Percentiles rank a stretch among this genome's conserved stretches.
Evolutionary conservation across 2,329 filamentous ascomycete species (phyloP).

Genomic region (Neospermospora avenae): DNA sequence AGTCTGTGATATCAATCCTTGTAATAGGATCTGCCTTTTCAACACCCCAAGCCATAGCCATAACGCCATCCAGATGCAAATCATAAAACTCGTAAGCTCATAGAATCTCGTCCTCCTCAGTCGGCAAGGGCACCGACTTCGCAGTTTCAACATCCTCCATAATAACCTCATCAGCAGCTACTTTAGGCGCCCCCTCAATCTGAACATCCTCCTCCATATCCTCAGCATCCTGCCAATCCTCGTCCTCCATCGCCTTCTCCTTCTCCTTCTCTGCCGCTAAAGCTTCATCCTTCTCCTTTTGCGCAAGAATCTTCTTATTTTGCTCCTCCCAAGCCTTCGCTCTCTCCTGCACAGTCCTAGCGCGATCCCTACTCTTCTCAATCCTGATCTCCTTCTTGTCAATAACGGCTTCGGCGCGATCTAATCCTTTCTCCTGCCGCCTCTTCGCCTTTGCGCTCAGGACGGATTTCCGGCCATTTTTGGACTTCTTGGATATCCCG

Average conservation of each 20-base stretch:
- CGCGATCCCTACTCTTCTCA: slow-evolving; percentile 50
- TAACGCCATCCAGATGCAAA: slow-evolving; percentile 25
- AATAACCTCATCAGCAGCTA: slow-evolving; percentile 1
- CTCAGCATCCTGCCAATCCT: slow-evolving; percentile 18
- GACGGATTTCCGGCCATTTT: slow-evolving; percentile 51
- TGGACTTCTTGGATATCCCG: slow-evolving; percentile 66
- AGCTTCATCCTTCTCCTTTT: slow-evolving; percentile 29
- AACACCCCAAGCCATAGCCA: slow-evolving; percentile 10
- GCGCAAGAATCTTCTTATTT: slow-evolving; percentile 42
- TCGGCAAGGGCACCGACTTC: slow-evolving; percentile 3
- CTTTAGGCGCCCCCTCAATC: slow-evolving; percentile 8
- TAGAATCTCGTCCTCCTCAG: slow-evolving; percentile 28
- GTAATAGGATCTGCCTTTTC: not conserved
- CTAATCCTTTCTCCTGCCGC: slow-evolving; percentile 55
- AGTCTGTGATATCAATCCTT: slow-evolving; percentile 24
- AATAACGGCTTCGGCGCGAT: slow-evolving; percentile 57
- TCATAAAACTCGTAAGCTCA: slow-evolving; percentile 14
- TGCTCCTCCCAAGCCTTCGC: slow-evolving; percentile 57
- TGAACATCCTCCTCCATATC: slow-evolving; percentile 19
- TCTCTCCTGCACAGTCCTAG: slow-evolving; percentile 46
- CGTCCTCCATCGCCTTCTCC: slow-evolving; percentile 16
- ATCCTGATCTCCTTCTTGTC: slow-evolving; percentile 57
- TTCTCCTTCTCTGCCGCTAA: slow-evolving; percentile 27
- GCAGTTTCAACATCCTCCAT: slow-evolving; percentile 9
- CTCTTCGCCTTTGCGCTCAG: slow-evolving; percentile 53